Conservation (phyloP, 2,329 filamentous ascomycete genomes). For the Talaromyces albobiverticillius region DNA sequence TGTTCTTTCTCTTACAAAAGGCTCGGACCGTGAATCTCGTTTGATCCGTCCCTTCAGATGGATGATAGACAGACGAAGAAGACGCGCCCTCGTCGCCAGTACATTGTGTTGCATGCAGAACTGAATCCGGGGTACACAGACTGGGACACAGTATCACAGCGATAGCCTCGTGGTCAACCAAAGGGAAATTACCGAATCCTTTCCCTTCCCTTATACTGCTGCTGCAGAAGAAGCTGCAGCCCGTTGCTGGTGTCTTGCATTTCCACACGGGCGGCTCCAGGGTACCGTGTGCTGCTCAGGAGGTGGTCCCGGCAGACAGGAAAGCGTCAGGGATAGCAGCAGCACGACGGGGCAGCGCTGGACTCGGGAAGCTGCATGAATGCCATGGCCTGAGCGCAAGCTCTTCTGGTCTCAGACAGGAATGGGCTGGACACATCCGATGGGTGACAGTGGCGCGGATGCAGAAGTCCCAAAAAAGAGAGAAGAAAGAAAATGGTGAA, state of each 20-base stretch:
- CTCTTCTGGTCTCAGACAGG: neutral
- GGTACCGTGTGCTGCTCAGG: neutral
- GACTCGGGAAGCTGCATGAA: neutral
- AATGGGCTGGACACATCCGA: neutral
- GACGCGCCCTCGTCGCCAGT: neutral
- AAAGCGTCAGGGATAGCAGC: neutral
- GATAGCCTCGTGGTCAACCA: neutral
- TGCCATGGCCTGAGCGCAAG: neutral
- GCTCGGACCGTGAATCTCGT: neutral
- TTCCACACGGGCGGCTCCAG: neutral
- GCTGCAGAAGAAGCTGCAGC: neutral
- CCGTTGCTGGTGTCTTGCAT: neutral
- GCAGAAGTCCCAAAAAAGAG: neutral
- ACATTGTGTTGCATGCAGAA: slow-evolving; percentile 9
- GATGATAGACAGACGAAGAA: neutral
- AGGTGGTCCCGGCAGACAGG: neutral
- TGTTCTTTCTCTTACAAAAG: neutral
- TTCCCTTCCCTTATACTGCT: neutral
- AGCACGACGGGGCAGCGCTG: neutral
- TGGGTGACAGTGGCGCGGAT: neutral
- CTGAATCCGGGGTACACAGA: slow-evolving; percentile 10
- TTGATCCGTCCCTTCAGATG: neutral
- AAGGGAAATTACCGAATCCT: neutral
- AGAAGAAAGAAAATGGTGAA: neutral
- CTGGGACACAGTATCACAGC: slow-evolving; percentile 7